phyloP scores from a whole-genome alignment of 768 basidiomycete genomes.

The Panaeolus papilionaceus region DNA sequence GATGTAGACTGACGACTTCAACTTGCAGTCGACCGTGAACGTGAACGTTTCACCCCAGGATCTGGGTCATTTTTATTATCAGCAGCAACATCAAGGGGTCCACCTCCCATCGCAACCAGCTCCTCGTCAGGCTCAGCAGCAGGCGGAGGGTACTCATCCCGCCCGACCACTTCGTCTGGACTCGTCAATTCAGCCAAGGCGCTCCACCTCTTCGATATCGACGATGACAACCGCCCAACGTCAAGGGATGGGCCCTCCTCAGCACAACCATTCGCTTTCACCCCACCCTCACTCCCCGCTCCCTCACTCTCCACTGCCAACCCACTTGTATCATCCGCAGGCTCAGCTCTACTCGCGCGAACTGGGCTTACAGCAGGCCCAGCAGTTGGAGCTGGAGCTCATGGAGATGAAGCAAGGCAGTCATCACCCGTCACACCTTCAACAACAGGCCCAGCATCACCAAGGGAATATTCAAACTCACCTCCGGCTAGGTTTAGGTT shows the following conservation, averaged over 20 bases:
- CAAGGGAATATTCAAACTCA: conserved; percentile 1
- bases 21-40: conserved; percentile 18
- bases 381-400: conserved; percentile 4
- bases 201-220: conserved; percentile 28
- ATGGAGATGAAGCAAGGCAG: background rate
- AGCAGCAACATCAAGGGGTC: conserved; percentile 26
- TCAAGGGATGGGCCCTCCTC: conserved; percentile 4
- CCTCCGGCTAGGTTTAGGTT: conserved; percentile 9
- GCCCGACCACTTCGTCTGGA: conserved; percentile 51
- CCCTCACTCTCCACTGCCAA: background rate
- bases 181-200: conserved; percentile 48
- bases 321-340: conserved; percentile 13
- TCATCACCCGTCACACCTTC: conserved; percentile 9
- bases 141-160: conserved; percentile 23
- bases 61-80: conserved; percentile 47
- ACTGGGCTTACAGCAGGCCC: conserved; percentile 25
- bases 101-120: conserved; percentile 14
- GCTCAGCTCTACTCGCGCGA: conserved; percentile 32
- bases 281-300: conserved; percentile 4
- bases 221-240: background rate
- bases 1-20: conserved; percentile 13
- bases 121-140: conserved; percentile 5
- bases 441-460: background rate
- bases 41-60: conserved; percentile 29
- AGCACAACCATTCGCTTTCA: conserved; percentile 2